phyloP scores from a whole-genome alignment of 768 basidiomycete genomes.

The Tricholoma sp. region DNA sequence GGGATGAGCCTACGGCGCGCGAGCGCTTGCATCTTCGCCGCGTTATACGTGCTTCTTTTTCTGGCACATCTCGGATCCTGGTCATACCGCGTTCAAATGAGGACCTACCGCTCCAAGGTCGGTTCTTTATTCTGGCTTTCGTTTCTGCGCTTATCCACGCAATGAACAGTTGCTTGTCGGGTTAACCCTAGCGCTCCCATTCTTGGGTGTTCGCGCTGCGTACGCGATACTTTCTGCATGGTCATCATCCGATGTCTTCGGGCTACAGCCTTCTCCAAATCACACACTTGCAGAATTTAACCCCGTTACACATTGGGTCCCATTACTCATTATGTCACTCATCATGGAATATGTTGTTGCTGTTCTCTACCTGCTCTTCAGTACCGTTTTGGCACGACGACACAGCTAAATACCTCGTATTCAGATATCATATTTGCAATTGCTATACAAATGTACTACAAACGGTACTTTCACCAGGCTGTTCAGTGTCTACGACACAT shows the following conservation, averaged over 20 bases:
- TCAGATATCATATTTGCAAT: background rate
- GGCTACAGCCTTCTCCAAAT: constrained; percentile 30
- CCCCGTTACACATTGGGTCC: constrained; percentile 51
- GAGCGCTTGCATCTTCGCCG: constrained; percentile 37
- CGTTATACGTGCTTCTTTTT: constrained; percentile 34
- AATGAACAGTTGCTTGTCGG: constrained; percentile 48
- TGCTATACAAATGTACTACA: background rate
- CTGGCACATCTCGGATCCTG: constrained; percentile 37
- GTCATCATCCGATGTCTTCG: constrained; percentile 45
- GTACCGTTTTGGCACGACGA: constrained; percentile 35
- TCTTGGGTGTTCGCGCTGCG: constrained; percentile 52
- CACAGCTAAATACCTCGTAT: constrained; percentile 11
- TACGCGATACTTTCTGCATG: constrained; percentile 58
- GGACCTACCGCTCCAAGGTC: constrained; percentile 42
- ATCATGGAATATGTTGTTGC: constrained; percentile 55
- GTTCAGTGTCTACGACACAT: background rate
- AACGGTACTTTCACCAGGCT: background rate
- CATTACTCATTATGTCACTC: constrained; percentile 54
- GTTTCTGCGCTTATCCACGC: background rate
- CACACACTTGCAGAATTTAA: constrained; percentile 49
- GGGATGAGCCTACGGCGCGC: constrained; percentile 39
- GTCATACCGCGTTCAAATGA: constrained; percentile 42
- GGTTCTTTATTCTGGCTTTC: constrained; percentile 11
- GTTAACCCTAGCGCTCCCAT: constrained; percentile 50
- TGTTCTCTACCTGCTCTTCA: constrained; percentile 42